These are phyloP conservation scores for Solanum commersonii DNA, from an alignment of 257 asterid species.

Conservation along the genomic window DNA sequence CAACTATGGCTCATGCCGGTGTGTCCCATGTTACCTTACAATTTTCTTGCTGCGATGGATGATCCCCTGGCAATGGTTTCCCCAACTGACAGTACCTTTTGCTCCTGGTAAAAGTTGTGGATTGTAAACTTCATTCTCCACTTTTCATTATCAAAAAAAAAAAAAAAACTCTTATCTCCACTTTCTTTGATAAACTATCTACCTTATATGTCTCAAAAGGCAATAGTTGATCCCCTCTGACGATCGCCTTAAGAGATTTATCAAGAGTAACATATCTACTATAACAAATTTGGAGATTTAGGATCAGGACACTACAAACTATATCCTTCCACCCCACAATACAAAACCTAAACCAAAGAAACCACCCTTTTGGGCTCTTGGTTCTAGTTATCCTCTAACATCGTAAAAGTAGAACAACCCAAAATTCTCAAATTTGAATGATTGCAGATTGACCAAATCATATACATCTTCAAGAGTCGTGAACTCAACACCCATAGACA, in stretches of 20 bases:
- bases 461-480: not conserved
- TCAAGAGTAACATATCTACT: not conserved
- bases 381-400: not conserved
- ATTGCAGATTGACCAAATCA: not conserved
- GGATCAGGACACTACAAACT: not conserved
- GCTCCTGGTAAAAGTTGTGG: not conserved
- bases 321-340: not conserved
- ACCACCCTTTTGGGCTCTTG: not conserved
- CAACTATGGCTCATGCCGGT: not conserved
- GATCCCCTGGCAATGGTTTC: not conserved
- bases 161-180: not conserved
- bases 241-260: not conserved
- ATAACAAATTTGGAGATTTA: not conserved
- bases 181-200: not conserved
- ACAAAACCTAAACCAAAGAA: not conserved
- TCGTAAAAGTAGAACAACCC: not conserved
- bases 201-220: not conserved
- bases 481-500: not conserved
- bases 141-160: not conserved
- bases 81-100: not conserved
- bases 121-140: not conserved
- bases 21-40: not conserved
- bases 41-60: not conserved
- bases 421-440: not conserved
- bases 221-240: not conserved